phyloP scores from a whole-genome alignment of 768 basidiomycete genomes.

The Multifurca ochricompacta region DNA sequence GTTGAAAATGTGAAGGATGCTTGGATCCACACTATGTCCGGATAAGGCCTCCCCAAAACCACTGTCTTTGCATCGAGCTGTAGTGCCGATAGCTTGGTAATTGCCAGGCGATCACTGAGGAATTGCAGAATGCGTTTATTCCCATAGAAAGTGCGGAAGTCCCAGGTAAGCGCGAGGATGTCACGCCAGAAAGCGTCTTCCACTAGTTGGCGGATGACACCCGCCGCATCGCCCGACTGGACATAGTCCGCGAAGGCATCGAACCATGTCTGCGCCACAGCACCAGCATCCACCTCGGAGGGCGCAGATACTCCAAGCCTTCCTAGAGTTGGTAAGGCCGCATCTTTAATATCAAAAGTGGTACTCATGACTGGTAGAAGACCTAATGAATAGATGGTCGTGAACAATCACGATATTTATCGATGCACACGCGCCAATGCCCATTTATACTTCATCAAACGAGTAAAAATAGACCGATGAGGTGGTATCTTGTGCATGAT shows the following conservation, averaged over 20 bases:
- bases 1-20: conserved; percentile 38
- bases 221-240: conserved; percentile 7
- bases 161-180: conserved; percentile 55
- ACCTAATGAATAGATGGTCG: not conserved
- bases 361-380: not conserved
- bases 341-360: conserved; percentile 2
- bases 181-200: conserved; percentile 48
- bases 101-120: conserved; percentile 38
- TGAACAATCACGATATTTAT: not conserved
- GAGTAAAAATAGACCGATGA: too few relatives aligned
- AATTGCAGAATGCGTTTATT: conserved; percentile 34
- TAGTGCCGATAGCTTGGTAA: conserved; percentile 22
- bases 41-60: conserved; percentile 26
- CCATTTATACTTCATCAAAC: conserved; percentile 5
- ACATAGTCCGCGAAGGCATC: conserved; percentile 17
- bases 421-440: not conserved
- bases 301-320: conserved; percentile 17
- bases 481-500: too few relatives aligned
- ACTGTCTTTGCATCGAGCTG: conserved; percentile 22
- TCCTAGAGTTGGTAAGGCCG: conserved; percentile 22
- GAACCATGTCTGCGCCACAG: conserved; percentile 23
- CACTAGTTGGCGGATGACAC: conserved; percentile 19
- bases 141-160: conserved; percentile 50
- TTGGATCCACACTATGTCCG: conserved; percentile 39
- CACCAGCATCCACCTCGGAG: conserved; percentile 9